Evolutionary conservation across 352 stramenopile genomes (phyloP).

Genomic region (Phytophthora tubulina): DNA sequence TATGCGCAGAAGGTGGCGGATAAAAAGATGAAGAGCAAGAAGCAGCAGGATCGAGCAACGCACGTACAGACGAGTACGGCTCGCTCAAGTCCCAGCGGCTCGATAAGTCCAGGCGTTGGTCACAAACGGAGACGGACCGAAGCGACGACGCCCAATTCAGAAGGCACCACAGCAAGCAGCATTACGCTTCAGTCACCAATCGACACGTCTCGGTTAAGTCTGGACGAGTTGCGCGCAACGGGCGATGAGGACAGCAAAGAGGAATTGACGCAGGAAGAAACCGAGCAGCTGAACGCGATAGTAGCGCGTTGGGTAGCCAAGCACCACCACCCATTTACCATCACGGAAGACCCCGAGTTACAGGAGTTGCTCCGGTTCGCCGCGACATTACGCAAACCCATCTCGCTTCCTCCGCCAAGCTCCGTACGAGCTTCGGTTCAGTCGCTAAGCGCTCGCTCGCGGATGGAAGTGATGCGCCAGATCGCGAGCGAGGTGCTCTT

Average conservation of each 20-base stretch:
- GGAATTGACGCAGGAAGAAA: slow-evolving; percentile 48
- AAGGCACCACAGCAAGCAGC: not conserved
- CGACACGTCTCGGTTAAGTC: slow-evolving; percentile 11
- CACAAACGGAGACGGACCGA: slow-evolving; percentile 40
- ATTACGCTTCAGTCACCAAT: slow-evolving; percentile 10
- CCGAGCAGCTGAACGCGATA: slow-evolving; percentile 52
- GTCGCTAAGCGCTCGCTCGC: slow-evolving; percentile 52
- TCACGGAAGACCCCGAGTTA: slow-evolving; percentile 57
- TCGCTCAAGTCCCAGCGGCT: not conserved
- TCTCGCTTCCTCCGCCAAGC: slow-evolving; percentile 46
- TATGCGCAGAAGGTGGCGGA: slow-evolving; percentile 52
- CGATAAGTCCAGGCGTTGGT: not conserved
- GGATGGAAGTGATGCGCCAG: slow-evolving; percentile 54
- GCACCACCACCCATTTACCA: slow-evolving; percentile 55
- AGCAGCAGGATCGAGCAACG: slow-evolving; percentile 18
- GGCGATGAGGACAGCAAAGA: slow-evolving; percentile 11
- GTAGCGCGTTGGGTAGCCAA: slow-evolving; percentile 62
- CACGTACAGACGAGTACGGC: slow-evolving; percentile 4
- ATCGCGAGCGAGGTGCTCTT: slow-evolving; percentile 57
- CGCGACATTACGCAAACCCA: slow-evolving; percentile 44
- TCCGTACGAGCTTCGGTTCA: slow-evolving; percentile 56
- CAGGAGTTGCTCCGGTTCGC: slow-evolving; percentile 57
- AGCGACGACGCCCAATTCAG: slow-evolving; percentile 4
- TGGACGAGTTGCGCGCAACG: slow-evolving; percentile 12
- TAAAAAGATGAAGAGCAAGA: slow-evolving; percentile 45